A percentile compares a stretch with the other conserved stretches of the same genome.
phyloP scores from a whole-genome alignment of 441 rosid genomes.

The Gossypium davidsonii region DNA sequence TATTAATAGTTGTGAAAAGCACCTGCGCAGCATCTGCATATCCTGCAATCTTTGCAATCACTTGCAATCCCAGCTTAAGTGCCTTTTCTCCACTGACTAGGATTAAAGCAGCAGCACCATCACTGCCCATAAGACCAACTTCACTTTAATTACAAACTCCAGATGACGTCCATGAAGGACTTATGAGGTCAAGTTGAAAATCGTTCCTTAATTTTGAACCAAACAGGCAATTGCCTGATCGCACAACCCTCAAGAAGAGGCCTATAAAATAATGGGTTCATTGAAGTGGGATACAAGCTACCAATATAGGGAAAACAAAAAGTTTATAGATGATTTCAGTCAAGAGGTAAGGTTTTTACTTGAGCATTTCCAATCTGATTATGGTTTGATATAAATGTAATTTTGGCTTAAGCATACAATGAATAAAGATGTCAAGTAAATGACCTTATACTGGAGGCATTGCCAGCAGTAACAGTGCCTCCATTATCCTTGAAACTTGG shows the following conservation, averaged over 20 bases:
- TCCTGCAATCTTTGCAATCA: constrained; percentile 73
- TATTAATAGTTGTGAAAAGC: constrained; percentile 7
- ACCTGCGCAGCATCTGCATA: constrained; percentile 98
- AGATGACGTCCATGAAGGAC: neutral
- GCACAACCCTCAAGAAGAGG: neutral
- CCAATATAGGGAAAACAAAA: neutral
- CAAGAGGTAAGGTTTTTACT: neutral
- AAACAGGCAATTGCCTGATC: neutral
- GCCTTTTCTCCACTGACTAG: constrained; percentile 85
- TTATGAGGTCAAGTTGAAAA: neutral
- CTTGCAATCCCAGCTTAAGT: constrained; percentile 63
- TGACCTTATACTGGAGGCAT: constrained; percentile 97
- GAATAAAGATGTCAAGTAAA: neutral
- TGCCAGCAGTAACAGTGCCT: constrained; percentile 95
- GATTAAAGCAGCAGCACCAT: constrained; percentile 94
- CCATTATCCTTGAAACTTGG: constrained; percentile 92
- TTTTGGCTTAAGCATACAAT: neutral
- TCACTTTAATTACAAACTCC: constrained; percentile 16
- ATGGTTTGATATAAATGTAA: neutral
- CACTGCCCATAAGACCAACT: constrained; percentile 42
- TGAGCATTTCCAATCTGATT: neutral
- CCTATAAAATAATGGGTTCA: neutral
- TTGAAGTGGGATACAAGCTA: neutral
- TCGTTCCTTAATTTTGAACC: neutral
- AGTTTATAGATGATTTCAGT: neutral